Percentiles rank a stretch among this genome's conserved stretches.
phyloP scores from a whole-genome alignment of 768 basidiomycete species.

The Russula lepida region DNA sequence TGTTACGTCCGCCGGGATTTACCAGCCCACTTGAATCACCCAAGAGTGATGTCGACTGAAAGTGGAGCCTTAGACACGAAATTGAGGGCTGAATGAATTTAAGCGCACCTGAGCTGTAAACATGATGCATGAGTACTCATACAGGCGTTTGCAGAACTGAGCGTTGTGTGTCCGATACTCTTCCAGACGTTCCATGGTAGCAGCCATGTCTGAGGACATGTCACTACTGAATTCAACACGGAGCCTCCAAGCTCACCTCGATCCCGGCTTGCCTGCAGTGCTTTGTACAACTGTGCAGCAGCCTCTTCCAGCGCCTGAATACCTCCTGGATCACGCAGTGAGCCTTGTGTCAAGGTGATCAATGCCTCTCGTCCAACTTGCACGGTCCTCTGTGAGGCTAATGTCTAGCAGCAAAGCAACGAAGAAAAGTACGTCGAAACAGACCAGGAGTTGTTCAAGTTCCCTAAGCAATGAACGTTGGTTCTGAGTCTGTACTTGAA shows the following conservation, averaged over 20 bases:
- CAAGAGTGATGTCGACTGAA: conserved; percentile 59
- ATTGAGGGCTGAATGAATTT: background rate
- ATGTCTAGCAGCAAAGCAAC: background rate
- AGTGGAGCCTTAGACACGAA: background rate
- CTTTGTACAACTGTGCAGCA: conserved; percentile 88
- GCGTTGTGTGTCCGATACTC: conserved; percentile 86
- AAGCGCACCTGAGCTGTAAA: conserved; percentile 74
- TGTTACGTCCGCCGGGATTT: conserved; percentile 35
- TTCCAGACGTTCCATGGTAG: conserved; percentile 84
- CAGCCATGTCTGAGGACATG: conserved; percentile 72
- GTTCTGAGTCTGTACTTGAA: conserved; percentile 97
- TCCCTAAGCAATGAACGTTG: conserved; percentile 79
- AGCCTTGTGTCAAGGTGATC: conserved; percentile 76
- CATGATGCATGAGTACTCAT: conserved; percentile 87
- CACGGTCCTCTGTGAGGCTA: conserved; percentile 67
- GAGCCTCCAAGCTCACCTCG: conserved; percentile 47
- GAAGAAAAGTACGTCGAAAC: background rate
- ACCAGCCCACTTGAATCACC: conserved; percentile 53
- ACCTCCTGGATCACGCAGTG: conserved; percentile 69
- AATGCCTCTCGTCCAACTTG: conserved; percentile 80
- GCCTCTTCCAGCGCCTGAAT: conserved; percentile 76
- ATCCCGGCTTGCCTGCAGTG: conserved; percentile 81
- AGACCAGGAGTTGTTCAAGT: conserved; percentile 77
- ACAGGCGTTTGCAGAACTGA: conserved; percentile 88
- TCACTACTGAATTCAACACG: background rate